Base-by-base conservation (phyloP, 2,329 filamentous ascomycete species). In the Trichoderma asperellum region DNA sequence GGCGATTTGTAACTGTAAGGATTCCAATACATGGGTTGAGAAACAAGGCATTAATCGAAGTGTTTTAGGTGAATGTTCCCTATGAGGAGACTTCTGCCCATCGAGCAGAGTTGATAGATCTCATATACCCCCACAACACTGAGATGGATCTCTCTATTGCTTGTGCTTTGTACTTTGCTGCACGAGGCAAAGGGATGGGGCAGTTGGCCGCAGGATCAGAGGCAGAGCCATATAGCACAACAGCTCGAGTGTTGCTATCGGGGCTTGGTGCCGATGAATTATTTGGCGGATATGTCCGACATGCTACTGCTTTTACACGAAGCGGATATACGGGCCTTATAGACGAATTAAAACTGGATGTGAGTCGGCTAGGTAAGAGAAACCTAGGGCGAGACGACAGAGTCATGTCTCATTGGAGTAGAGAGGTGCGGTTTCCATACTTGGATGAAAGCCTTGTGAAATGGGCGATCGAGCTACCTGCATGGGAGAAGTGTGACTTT, bases 81-180 rank as follows among this genome's bases (percentile, higher is more conserved):
- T 97, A 95, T 77, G 77, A 83, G 6, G 92, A 96, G 74, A 92
- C 90, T 0, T 77, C 89, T 55, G 83, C 85, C 2, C 92, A 97
- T 74, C 88, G 92, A 71, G 76, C 85, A 3, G 85, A 85, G 32
- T 87, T 99, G 24, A 86, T 94, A 47, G 85, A 88, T 2, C 83
- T 99, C 21, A 97, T 99, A 78, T 86, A 91, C 73, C 96, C 96
- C 0, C 96, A 99, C 79, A 95, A 97, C 73, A 99, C 96, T 0
- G 96, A 99, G 80, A 99, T 99, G 96, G 96, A 99, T 75, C 84
- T 99, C 0, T 99, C 96, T 4, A 99, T 99, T 74, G 92, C 92
- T 0, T 91, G 88, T 74, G 96, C 96, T 0, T 84, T 99, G n/a
- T 98, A 97, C 79, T 99, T 99, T 81, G 94, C 96, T 6, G 90